Base-by-base conservation (phyloP, 2,329 filamentous ascomycete species). In the Arthroderma uncinatum region DNA sequence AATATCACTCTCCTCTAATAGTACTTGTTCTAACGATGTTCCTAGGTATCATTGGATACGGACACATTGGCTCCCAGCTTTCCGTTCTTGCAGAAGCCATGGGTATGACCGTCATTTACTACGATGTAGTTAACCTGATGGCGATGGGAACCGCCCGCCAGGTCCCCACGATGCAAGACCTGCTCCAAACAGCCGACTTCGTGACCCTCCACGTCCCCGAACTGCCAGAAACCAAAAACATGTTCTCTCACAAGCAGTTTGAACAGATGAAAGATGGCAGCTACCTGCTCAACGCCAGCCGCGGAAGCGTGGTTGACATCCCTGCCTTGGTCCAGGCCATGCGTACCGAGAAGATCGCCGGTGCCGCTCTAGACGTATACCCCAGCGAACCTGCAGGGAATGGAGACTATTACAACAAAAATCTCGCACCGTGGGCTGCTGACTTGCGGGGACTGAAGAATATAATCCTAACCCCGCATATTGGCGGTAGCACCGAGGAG, bases 21-120 rank as follows among this genome's bases (percentile, higher is more conserved):
- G n/a, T n/a, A n/a, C n/a, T n/a, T n/a, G n/a, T n/a, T n/a, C n/a
- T n/a, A n/a, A n/a, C n/a, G n/a, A n/a, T n/a, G n/a, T n/a, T n/a
- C n/a, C n/a, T n/a, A 85, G 83, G 88, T 61, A 97, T 98, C 67
- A 84, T 98, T 63, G 93, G 93, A 30, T 98, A 98, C 68, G 93
- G 93, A 61, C 93, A 98, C 70, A 97, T 98, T 69, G 93, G 93
- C 61, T 91, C 89, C 54, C 93, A 98, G 73, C 77, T 98, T 62
- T 97, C 91, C 0, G 93, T 98, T 42, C 78, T 98, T 62, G 91
- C 93, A 28, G 93, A 98, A 74, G 84, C 92, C 23, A 95, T 98
- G 90, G 93, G 93, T 53, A 96, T 98, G 92, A 84, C 81, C 14
- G 93, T 98, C 67, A 91, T 97, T 66, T 98, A 96, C 79, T 97